These are phyloP conservation scores for Zygosaccharomyces sapae DNA, from an alignment of 1,139 yeast genomes.

Conservation along the genomic window DNA sequence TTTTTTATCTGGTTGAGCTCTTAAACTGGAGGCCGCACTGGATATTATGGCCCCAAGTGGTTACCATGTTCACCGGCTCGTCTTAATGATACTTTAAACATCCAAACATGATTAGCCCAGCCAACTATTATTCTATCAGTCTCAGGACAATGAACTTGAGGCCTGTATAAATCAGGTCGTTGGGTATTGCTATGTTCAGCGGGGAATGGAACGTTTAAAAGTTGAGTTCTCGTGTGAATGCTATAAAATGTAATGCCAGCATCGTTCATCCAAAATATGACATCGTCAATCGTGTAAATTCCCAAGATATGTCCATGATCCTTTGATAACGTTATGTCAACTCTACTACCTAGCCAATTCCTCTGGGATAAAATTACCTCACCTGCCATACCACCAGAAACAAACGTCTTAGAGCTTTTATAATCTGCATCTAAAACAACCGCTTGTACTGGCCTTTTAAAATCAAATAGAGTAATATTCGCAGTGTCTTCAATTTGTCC, in stretches of 20 bases:
- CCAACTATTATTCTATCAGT: slow-evolving; percentile 67
- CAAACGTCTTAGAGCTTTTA: slow-evolving; percentile 54
- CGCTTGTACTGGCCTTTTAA: slow-evolving; percentile 83
- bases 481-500: slow-evolving; percentile 62
- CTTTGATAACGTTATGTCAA: slow-evolving; percentile 59
- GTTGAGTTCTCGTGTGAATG: slow-evolving; percentile 42
- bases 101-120: slow-evolving; percentile 82
- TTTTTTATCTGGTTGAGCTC: slow-evolving; percentile 52
- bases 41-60: slow-evolving; percentile 43
- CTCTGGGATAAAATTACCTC: slow-evolving; percentile 68
- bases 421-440: slow-evolving; percentile 77
- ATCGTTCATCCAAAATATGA: slow-evolving; percentile 83
- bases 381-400: slow-evolving; percentile 91
- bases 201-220: slow-evolving; percentile 56
- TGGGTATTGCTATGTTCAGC: slow-evolving; percentile 43
- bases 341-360: slow-evolving; percentile 82
- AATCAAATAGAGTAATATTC: slow-evolving; percentile 72
- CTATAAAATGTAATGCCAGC: slow-evolving; percentile 65
- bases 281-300: slow-evolving; percentile 55
- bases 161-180: slow-evolving; percentile 81
- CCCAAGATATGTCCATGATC: slow-evolving; percentile 72
- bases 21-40: slow-evolving; percentile 66
- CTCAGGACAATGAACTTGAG: slow-evolving; percentile 66
- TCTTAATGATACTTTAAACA: slow-evolving; percentile 46
- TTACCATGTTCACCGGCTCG: slow-evolving; percentile 15